These are phyloP conservation scores for Fremontodendron californicum DNA, from an alignment of 345 rosid genomes.

Conservation along the genomic window DNA sequence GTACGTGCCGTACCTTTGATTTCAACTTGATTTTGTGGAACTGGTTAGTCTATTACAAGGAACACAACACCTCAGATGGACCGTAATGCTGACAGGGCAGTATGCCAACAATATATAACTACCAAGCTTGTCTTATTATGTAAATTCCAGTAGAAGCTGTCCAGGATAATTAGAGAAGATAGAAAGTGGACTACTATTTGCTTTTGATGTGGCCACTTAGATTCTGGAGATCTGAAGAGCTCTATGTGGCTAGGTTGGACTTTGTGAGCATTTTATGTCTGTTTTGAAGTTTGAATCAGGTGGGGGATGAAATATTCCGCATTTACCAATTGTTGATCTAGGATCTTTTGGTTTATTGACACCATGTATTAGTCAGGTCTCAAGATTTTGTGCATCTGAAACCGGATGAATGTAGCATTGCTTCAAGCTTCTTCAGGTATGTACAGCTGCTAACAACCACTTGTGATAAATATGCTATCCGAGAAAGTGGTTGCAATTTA, in stretches of 20 bases:
- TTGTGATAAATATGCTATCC: background rate
- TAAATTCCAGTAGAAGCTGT: background rate
- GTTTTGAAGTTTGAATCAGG: background rate
- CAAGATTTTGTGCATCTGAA: background rate
- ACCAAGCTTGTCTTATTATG: background rate
- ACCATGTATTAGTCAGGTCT: background rate
- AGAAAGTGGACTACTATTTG: background rate
- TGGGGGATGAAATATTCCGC: background rate
- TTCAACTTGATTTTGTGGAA: background rate
- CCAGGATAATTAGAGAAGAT: background rate
- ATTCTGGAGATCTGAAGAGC: background rate
- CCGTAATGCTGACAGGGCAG: slow-evolving; percentile 1
- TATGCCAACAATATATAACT: background rate
- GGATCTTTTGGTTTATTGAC: background rate
- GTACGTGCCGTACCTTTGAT: background rate
- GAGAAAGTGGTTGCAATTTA: background rate
- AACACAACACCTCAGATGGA: background rate
- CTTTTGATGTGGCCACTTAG: background rate
- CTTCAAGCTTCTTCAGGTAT: slow-evolving; percentile 1
- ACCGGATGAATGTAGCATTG: background rate
- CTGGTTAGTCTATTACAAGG: background rate
- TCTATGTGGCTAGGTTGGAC: background rate
- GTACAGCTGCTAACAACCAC: background rate
- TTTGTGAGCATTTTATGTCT: background rate
- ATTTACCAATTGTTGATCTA: background rate